Conservation (phyloP, 2,329 filamentous ascomycete genomes). For the Anisogramma anomala region DNA sequence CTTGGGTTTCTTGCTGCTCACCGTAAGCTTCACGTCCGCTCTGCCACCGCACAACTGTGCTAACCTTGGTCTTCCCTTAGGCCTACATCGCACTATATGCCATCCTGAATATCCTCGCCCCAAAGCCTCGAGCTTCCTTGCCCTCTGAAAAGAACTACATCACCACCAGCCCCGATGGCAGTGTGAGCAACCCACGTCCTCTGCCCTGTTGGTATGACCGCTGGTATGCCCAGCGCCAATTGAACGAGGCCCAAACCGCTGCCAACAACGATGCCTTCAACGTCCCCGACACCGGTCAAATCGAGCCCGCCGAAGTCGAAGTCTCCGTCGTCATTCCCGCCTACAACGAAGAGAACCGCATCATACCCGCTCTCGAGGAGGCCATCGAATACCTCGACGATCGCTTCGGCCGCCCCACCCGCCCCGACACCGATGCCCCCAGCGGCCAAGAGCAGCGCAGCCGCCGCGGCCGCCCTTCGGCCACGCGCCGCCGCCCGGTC, state of each 20-base stretch:
- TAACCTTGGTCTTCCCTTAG: constrained; percentile 25
- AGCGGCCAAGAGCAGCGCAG: constrained; percentile 18
- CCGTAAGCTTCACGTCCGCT: constrained; percentile 23
- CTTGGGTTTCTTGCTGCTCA: constrained; percentile 25
- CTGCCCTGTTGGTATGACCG: constrained; percentile 84
- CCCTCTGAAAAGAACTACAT: constrained; percentile 77
- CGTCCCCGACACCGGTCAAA: constrained; percentile 39
- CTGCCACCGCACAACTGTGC: background rate
- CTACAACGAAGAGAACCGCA: constrained; percentile 82
- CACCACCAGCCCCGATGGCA: constrained; percentile 58
- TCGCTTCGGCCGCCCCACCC: constrained; percentile 50
- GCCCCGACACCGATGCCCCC: constrained; percentile 19
- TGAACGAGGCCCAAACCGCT: constrained; percentile 28
- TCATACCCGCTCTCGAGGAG: constrained; percentile 79
- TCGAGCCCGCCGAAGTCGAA: constrained; percentile 68
- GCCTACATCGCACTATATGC: constrained; percentile 59
- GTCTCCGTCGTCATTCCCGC: constrained; percentile 89
- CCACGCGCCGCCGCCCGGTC: constrained; percentile 24
- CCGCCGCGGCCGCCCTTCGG: constrained; percentile 20
- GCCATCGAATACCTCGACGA: constrained; percentile 76
- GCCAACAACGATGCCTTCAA: constrained; percentile 28
- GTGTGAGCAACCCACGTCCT: constrained; percentile 31
- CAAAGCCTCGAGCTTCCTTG: constrained; percentile 61
- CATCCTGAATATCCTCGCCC: constrained; percentile 63
- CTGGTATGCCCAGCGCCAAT: constrained; percentile 51